Conservation (phyloP, 2,329 filamentous ascomycete species). For the Chrysoporthe austroafricana region DNA sequence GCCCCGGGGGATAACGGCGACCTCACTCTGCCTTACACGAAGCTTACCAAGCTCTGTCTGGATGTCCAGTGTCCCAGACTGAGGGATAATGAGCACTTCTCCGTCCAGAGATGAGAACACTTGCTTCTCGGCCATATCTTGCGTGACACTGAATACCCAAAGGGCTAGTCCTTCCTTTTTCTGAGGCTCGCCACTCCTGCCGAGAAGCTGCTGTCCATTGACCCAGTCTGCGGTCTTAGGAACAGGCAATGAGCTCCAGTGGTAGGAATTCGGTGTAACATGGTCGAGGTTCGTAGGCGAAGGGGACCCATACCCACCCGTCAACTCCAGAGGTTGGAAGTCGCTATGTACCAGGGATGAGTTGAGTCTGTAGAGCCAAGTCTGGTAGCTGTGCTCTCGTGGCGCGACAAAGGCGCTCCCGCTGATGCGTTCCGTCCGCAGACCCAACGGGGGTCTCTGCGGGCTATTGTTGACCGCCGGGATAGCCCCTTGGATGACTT, state of each 20-base stretch:
- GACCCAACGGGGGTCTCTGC: constrained; percentile 64
- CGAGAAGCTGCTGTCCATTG: constrained; percentile 62
- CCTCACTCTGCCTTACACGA: constrained; percentile 65
- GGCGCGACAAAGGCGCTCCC: constrained; percentile 57
- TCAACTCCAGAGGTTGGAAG: constrained; percentile 51
- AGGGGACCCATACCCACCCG: constrained; percentile 33
- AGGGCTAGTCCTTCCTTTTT: constrained; percentile 71
- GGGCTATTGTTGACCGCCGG: constrained; percentile 67
- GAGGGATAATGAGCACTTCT: constrained; percentile 67
- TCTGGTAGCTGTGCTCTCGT: constrained; percentile 53
- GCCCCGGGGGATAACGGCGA: constrained; percentile 65
- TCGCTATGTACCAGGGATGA: constrained; percentile 51
- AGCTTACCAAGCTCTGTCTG: constrained; percentile 66
- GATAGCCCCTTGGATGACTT: constrained; percentile 64
- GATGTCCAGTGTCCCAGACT: constrained; percentile 66
- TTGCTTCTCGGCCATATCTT: constrained; percentile 66
- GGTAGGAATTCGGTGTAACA: constrained; percentile 15
- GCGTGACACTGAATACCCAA: constrained; percentile 69
- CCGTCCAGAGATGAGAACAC: constrained; percentile 75
- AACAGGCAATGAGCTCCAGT: constrained; percentile 68
- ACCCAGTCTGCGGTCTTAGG: constrained; percentile 42
- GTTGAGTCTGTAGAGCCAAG: constrained; percentile 56
- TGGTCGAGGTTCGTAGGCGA: constrained; percentile 4
- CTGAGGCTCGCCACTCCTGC: constrained; percentile 70
- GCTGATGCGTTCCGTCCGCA: constrained; percentile 65